These are phyloP conservation scores for Penicillium maclennaniae DNA, from an alignment of 495 filamentous ascomycete genomes.

Conservation along the genomic window DNA sequence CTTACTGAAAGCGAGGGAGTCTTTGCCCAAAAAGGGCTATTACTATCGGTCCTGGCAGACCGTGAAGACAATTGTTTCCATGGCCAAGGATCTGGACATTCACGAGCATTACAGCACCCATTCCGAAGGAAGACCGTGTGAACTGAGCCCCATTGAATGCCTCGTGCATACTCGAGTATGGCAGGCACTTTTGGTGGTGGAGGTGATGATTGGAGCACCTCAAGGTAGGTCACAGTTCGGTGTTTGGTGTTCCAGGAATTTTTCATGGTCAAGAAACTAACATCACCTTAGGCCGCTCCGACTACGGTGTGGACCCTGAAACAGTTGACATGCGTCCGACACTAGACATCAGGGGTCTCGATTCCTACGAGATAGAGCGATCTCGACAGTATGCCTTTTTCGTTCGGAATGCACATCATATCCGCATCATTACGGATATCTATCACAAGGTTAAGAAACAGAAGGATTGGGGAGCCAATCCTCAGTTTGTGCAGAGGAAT, in stretches of 20 bases:
- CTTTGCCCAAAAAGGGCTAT: slow-evolving; percentile 87
- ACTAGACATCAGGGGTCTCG: slow-evolving; percentile 58
- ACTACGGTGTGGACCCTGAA: slow-evolving; percentile 69
- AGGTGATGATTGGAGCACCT: slow-evolving; percentile 90
- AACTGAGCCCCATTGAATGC: slow-evolving; percentile 67
- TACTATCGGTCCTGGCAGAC: slow-evolving; percentile 99
- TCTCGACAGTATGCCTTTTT: slow-evolving; percentile 83
- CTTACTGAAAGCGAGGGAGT: slow-evolving; percentile 86
- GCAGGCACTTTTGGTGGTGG: slow-evolving; percentile 83
- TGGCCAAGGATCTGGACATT: slow-evolving; percentile 89
- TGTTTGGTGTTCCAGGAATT: background rate
- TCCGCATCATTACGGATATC: slow-evolving; percentile 69
- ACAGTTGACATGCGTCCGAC: slow-evolving; percentile 74
- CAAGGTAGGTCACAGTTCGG: slow-evolving; percentile 60
- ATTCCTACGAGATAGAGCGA: slow-evolving; percentile 71
- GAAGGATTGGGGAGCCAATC: slow-evolving; percentile 87
- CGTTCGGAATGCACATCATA: slow-evolving; percentile 68
- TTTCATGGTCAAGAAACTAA: slow-evolving; percentile 20
- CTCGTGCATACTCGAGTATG: slow-evolving; percentile 81
- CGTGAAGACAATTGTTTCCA: slow-evolving; percentile 82
- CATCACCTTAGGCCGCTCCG: slow-evolving; percentile 63
- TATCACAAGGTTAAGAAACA: slow-evolving; percentile 76
- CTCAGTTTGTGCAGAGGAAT: slow-evolving; percentile 75
- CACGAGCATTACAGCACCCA: slow-evolving; percentile 83
- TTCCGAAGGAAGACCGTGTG: slow-evolving; percentile 65